Conservation (phyloP, 1,139 yeast genomes). For the Scheffersomyces illinoinensis region DNA sequence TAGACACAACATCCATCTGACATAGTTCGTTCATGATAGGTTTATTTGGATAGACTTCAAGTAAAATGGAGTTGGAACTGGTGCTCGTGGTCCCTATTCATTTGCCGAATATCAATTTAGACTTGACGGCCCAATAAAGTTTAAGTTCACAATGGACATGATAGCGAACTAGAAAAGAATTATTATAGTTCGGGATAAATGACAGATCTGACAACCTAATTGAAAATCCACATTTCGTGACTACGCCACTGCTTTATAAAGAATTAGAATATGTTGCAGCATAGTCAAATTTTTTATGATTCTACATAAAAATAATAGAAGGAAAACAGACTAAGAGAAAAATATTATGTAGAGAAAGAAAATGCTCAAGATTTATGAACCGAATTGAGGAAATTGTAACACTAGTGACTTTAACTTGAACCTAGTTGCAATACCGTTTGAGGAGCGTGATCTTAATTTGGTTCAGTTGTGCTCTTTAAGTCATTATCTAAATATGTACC, state of each 20-base stretch:
- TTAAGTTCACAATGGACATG: neutral
- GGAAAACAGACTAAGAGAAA: neutral
- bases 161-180: neutral
- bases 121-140: neutral
- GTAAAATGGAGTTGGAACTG: slow-evolving; percentile 35
- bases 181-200: neutral
- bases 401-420: too few relatives aligned
- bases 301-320: neutral
- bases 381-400: too few relatives aligned
- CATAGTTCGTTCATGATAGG: slow-evolving; percentile 11
- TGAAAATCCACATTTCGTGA: neutral
- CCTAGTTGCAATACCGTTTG: neutral
- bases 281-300: neutral
- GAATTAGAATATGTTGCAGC: neutral
- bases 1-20: slow-evolving; percentile 32
- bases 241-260: too few relatives aligned
- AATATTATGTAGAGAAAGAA: neutral
- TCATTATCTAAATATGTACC: neutral
- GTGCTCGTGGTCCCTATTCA: slow-evolving; percentile 33
- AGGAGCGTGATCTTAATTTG: neutral
- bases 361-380: neutral
- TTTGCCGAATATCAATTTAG: slow-evolving; percentile 19
- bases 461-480: neutral
- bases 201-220: neutral
- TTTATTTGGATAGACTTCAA: slow-evolving; percentile 29